Evolutionary conservation across 306 rosid genomes (phyloP), one percentile per base, ranked within the genome.

Genomic region (Gillenia trifoliata): DNA sequence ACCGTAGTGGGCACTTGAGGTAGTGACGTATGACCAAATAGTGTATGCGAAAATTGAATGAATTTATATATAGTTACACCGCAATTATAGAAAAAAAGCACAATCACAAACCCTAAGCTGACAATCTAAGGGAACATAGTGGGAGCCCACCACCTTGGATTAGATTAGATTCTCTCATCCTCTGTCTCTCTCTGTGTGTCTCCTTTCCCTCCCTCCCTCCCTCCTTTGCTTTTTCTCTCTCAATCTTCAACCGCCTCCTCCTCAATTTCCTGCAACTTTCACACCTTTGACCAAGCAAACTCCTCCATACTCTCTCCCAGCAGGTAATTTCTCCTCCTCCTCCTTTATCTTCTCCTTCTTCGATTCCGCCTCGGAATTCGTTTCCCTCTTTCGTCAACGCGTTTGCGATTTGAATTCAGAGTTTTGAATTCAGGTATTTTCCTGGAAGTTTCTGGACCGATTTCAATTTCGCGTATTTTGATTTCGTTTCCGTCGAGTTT

Each of bases 201-300:
- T 50, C 9, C 12, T 19, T 45, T 59, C 20, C 52, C 64, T 11
- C 52, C 52, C 52, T 34, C 5, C 43, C 19, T 10, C 30, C 52
- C 13, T 57, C 64, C 30, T 43, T 75, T 34, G 65, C 20, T 49
- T 64, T 64, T 29, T 22, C 52, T 16, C 52, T 47, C 52, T 81
- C 41, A 26, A 31, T 60, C 64, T 12, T 49, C 31, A 12, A 30
- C 4, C 26, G 3, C 29, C 61, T 70, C 73, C 62, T 29, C 19
- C 47, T 60, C 66, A 69, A 59, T 57, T 62, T 61, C 71, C 54
- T 60, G 25, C 76, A 62, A 64, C 55, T 70, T 80, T 26, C 74
- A 2, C 67, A 34, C 54, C 72, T 36, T 56, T 68, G 34, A 66
- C 31, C 10, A n/a, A 26, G n/a, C n/a, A 8, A 19, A 7, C 55